Evolutionary conservation across 805 yeast genomes (phyloP).

Genomic region (Schwanniomyces pseudopolymorphus): DNA sequence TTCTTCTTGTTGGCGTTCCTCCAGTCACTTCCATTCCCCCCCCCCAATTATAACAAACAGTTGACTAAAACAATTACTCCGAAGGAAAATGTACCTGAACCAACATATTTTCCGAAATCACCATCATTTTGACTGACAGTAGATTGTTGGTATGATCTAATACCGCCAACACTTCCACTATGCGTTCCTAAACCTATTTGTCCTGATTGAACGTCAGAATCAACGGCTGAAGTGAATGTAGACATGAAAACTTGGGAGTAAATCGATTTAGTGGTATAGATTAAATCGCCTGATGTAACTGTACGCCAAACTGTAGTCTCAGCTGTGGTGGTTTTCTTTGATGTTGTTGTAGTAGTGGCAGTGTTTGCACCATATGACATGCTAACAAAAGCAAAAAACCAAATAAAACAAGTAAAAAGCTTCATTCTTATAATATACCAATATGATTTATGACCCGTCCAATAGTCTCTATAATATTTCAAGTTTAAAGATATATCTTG

Average conservation of each 20-base stretch:
- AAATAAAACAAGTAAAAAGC: constrained; percentile 1
- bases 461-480: neutral
- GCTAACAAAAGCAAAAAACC: constrained; percentile 3
- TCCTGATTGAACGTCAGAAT: constrained; percentile 23
- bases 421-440: neutral
- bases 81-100: neutral
- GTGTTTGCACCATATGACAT: neutral
- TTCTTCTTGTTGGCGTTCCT: neutral
- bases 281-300: constrained; percentile 28
- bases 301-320: constrained; percentile 38
- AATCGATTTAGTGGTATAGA: constrained; percentile 20
- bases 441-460: neutral
- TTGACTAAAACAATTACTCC: neutral
- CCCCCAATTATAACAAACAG: neutral
- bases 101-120: neutral
- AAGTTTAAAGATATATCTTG: neutral
- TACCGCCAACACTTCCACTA: constrained; percentile 27
- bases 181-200: constrained; percentile 29
- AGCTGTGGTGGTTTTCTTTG: neutral
- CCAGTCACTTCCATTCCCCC: neutral
- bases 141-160: constrained; percentile 28
- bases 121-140: constrained; percentile 16
- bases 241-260: constrained; percentile 27
- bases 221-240: constrained; percentile 16
- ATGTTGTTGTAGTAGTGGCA: neutral